Evolutionary conservation across 169 alveolate species (phyloP).

Genomic region (Theileria annulata): DNA sequence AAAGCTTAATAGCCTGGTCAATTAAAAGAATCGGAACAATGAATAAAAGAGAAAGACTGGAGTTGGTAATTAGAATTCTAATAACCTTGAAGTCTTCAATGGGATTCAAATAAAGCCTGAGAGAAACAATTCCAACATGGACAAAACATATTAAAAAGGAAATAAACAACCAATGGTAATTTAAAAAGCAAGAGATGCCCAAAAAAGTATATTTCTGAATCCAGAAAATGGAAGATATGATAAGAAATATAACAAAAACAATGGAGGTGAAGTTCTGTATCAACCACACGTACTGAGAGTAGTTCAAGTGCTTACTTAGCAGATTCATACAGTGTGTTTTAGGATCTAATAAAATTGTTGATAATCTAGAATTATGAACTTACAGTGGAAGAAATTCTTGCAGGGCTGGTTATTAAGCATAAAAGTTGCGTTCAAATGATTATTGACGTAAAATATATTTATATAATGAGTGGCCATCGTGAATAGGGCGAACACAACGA

Average conservation of each 20-base stretch:
- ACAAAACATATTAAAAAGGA: not conserved
- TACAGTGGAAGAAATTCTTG: slow-evolving; percentile 15
- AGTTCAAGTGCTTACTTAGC: not conserved
- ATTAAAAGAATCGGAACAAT: slow-evolving; percentile 38
- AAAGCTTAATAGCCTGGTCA: slow-evolving; percentile 43
- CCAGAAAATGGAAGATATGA: slow-evolving; percentile 55
- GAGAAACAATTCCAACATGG: slow-evolving; percentile 13
- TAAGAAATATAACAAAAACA: slow-evolving; percentile 31
- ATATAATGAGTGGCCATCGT: slow-evolving; percentile 22
- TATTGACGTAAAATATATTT: slow-evolving; percentile 8
- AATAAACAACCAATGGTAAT: slow-evolving; percentile 43
- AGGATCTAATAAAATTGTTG: not conserved
- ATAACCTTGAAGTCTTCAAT: slow-evolving; percentile 1
- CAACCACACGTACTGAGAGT: not conserved
- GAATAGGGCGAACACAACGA: slow-evolving; percentile 11
- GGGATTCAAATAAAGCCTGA: slow-evolving; percentile 9
- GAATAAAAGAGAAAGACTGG: not conserved
- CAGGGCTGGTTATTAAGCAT: not conserved
- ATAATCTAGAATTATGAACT: not conserved
- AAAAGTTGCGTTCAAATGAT: not conserved
- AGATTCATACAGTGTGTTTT: not conserved
- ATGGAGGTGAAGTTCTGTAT: slow-evolving; percentile 41
- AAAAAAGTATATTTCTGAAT: slow-evolving; percentile 31
- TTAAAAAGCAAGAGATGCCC: not conserved
- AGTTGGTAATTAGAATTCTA: slow-evolving; percentile 5